These are phyloP conservation scores for Trichoderma cornu-damae DNA, from an alignment of 2,329 filamentous ascomycete species.

Conservation along the genomic window DNA sequence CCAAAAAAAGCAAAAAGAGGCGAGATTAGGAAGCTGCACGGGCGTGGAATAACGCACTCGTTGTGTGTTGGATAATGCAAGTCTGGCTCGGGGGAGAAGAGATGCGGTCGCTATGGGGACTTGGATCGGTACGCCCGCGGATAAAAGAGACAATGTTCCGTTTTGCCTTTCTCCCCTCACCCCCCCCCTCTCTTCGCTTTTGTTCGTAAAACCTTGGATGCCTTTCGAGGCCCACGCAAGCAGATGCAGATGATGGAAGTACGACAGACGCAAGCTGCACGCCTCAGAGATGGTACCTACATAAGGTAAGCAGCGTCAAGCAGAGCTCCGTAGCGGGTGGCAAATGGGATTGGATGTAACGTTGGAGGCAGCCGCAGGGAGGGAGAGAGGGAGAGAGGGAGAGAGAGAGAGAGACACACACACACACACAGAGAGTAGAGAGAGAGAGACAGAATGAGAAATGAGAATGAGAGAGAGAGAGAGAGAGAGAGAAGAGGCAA, in stretches of 20 bases:
- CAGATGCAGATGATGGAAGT: conserved; percentile 15
- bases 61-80: neutral
- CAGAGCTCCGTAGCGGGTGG: neutral
- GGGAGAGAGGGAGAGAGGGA: neutral
- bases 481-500: conserved; percentile 6
- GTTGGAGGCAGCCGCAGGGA: neutral
- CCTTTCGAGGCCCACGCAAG: conserved; percentile 8
- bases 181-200: no score
- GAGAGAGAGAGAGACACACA: neutral
- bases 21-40: conserved; percentile 10
- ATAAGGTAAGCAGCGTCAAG: conserved; percentile 2
- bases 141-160: conserved; percentile 7
- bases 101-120: conserved; percentile 6
- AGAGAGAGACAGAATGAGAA: neutral
- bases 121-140: conserved; percentile 10
- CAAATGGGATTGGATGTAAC: neutral
- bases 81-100: neutral
- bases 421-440: no score
- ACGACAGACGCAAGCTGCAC: conserved; percentile 13
- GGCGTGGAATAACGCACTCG: neutral
- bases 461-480: neutral
- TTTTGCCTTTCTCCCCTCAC: conserved; percentile 13
- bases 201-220: conserved; percentile 1
- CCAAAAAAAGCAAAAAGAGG: neutral
- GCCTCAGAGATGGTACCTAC: conserved; percentile 15